Evolutionary conservation across 768 basidiomycete genomes (phyloP).

Genomic region (Hypholoma sublateritium): DNA sequence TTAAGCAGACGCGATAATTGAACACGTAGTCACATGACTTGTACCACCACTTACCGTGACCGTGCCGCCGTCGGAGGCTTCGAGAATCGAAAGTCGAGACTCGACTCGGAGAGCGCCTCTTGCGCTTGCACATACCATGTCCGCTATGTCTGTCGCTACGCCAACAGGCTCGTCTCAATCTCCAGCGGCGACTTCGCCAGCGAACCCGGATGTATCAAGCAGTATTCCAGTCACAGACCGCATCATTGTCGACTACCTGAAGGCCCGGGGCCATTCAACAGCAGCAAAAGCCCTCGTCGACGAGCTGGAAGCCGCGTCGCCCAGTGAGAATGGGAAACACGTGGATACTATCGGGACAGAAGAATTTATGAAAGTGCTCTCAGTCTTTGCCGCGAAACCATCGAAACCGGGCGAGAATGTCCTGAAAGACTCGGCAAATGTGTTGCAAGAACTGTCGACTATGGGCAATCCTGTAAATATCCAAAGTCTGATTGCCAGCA

Average conservation of each 20-base stretch:
- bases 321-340: slow-evolving; percentile 43
- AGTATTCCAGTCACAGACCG: slow-evolving; percentile 40
- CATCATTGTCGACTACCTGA: slow-evolving; percentile 48
- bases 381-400: slow-evolving; percentile 70
- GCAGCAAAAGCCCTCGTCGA: slow-evolving; percentile 51
- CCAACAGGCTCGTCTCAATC: slow-evolving; percentile 54
- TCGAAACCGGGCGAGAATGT: slow-evolving; percentile 68
- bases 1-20: slow-evolving; percentile 19
- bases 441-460: slow-evolving; percentile 65
- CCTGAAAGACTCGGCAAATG: slow-evolving; percentile 63
- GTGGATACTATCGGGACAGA: slow-evolving; percentile 43
- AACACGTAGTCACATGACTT: slow-evolving; percentile 31
- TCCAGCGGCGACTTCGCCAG: slow-evolving; percentile 47
- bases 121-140: neutral
- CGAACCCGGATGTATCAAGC: slow-evolving; percentile 35
- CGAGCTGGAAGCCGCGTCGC: slow-evolving; percentile 41
- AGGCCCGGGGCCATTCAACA: slow-evolving; percentile 42
- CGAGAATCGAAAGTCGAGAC: too few species aligned
- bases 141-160: slow-evolving; percentile 45
- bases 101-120: too few species aligned
- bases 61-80: neutral
- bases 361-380: slow-evolving; percentile 54
- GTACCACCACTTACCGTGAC: neutral
- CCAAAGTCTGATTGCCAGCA: slow-evolving; percentile 73
- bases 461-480: slow-evolving; percentile 73